Evolutionary conservation across 2,329 filamentous ascomycete genomes (phyloP), one percentile per base, ranked within the genome.

Genomic region (Madurella fahalii): DNA sequence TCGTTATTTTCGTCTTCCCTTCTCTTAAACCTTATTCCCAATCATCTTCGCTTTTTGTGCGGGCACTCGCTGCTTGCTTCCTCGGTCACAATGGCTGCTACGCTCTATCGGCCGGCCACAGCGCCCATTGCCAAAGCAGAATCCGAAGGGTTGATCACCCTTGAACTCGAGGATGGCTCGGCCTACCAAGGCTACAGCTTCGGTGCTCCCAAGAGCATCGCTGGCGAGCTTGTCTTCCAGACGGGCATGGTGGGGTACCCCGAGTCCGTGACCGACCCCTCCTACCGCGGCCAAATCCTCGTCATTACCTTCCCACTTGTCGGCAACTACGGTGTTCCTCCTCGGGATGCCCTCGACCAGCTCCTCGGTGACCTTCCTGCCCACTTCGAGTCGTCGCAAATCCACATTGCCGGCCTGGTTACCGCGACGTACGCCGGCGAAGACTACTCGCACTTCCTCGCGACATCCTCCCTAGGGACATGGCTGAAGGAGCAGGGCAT

Each of bases 221-320:
- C 93, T 63, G 94, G 94, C 72, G 94, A 99, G 80, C 81, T 99
- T 71, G 94, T 99, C 75, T 99, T 99, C 78, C 93, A 97, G 81
- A 99, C 94, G 55, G 94, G 94, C 74, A 96, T 97, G 92, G 94
- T 97, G 65, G 94, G 94, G 68, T 99, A 99, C 72, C 92, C 94
- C 41, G 94, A 99, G 79, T 96, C 88, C 44, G 85, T 93, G 80
- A 92, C 89, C 67, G 89, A 93, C 68, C 89, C 89, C 50, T 93
- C 89, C 17, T 93, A 93, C 77, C 87, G 88, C 64, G 89, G 94
- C 63, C 94, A 99, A 78, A 97, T 99, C 64, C 81, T 99, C 65
- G 93, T 97, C 74, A 96, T 97, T 80, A 99, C 94, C 61, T 92
- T 96, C 73, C 94, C 94, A 40, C 78, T 99, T 64, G 96, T 99